Evolutionary conservation across 176 grass and related monocot species (phyloP).

Genomic region (Zizania latifolia): DNA sequence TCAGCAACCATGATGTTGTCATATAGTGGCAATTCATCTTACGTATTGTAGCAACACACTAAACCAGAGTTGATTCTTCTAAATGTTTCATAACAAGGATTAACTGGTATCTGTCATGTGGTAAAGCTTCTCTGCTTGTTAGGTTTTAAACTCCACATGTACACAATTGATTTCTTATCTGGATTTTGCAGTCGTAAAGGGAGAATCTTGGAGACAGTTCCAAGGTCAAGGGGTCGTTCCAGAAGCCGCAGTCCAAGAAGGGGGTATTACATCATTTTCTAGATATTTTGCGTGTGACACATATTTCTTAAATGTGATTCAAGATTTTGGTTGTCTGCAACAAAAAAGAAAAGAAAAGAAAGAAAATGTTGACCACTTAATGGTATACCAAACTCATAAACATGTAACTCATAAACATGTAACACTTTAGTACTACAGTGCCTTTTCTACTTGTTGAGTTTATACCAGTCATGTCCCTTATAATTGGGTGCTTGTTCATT

Average conservation of each 20-base stretch:
- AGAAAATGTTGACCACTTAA: no score
- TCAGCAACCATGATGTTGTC: neutral
- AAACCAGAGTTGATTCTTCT: neutral
- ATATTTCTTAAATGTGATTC: neutral
- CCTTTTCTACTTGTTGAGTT: neutral
- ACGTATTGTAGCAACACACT: neutral
- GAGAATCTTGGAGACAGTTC: constrained; percentile 57
- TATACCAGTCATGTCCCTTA: neutral
- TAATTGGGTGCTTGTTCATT: neutral
- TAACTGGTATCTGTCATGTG: neutral
- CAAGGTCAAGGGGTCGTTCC: constrained; percentile 54
- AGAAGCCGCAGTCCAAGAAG: constrained; percentile 82
- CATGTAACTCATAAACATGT: neutral
- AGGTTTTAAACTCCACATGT: neutral
- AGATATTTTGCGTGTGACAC: neutral
- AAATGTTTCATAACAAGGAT: neutral
- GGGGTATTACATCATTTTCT: constrained; percentile 36
- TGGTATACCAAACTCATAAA: neutral
- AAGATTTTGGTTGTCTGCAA: neutral
- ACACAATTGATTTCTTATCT: constrained; percentile 4
- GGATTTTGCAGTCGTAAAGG: constrained; percentile 61
- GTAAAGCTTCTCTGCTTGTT: neutral
- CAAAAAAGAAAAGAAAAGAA: no score
- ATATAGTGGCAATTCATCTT: neutral
- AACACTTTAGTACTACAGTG: neutral